These are phyloP conservation scores for Exobasidium cylindrosporum DNA, from an alignment of 1,284 basidiomycete genomes.

Conservation along the genomic window DNA sequence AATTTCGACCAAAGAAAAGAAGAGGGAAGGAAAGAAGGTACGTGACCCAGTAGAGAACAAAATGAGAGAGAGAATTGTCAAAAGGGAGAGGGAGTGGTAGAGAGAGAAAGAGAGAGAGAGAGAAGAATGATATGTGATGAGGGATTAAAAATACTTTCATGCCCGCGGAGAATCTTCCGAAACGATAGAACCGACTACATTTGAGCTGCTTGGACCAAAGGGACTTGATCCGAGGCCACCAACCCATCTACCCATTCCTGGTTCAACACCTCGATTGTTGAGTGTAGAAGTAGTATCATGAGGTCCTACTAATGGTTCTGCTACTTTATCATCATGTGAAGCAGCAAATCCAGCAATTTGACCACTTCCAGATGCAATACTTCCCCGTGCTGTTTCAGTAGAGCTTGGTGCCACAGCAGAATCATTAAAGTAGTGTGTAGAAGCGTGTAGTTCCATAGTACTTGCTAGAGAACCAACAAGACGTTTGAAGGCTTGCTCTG, in stretches of 20 bases:
- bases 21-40: not conserved
- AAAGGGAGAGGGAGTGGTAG: not conserved
- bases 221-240: slow-evolving; percentile 17
- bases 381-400: not conserved
- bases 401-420: slow-evolving; percentile 3
- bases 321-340: not conserved
- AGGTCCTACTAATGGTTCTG: not conserved
- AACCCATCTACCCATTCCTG: slow-evolving; percentile 16
- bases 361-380: not conserved
- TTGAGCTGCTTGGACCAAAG: too few relatives aligned
- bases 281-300: slow-evolving; percentile 7
- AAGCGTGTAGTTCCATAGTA: slow-evolving; percentile 79
- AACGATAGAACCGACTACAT: slow-evolving; percentile 3
- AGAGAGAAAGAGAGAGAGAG: not conserved
- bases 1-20: too few relatives aligned
- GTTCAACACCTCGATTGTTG: not conserved
- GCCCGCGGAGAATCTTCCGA: not conserved
- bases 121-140: not conserved
- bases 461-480: slow-evolving; percentile 84
- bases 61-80: too few relatives aligned
- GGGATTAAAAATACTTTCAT: not conserved
- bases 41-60: too few relatives aligned
- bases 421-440: slow-evolving; percentile 55
- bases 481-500: slow-evolving; percentile 89
- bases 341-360: not conserved